Evolutionary conservation across 2,329 filamentous ascomycete genomes (phyloP).

Genomic region (Zasmidium cellare): DNA sequence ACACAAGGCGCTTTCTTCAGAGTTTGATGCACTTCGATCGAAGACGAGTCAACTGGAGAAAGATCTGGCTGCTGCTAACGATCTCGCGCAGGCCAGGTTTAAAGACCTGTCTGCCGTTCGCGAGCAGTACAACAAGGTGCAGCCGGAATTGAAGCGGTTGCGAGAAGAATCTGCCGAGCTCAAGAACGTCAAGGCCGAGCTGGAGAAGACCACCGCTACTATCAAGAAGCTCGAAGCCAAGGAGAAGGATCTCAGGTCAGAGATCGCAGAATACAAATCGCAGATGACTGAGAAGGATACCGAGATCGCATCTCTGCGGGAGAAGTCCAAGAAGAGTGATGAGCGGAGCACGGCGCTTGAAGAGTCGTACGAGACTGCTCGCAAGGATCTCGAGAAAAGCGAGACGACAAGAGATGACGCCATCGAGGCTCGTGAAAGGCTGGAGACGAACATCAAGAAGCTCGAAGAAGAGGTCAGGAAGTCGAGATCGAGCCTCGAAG

Average conservation of each 20-base stretch:
- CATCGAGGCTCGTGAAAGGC: constrained; percentile 70
- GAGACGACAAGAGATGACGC: constrained; percentile 80
- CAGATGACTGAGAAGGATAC: constrained; percentile 71
- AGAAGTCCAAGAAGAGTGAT: constrained; percentile 74
- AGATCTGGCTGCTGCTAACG: constrained; percentile 81
- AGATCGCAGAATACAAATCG: constrained; percentile 69
- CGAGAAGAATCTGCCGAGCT: constrained; percentile 75
- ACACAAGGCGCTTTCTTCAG: constrained; percentile 58
- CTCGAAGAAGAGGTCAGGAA: constrained; percentile 68
- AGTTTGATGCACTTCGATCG: constrained; percentile 70
- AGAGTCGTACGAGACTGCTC: constrained; percentile 71
- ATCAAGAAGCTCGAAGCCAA: constrained; percentile 75
- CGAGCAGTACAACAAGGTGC: constrained; percentile 77
- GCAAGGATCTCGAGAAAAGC: constrained; percentile 73
- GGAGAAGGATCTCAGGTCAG: constrained; percentile 77
- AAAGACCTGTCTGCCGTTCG: constrained; percentile 82
- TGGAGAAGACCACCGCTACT: constrained; percentile 62
- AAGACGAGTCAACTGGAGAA: constrained; percentile 72
- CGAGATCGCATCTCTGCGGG: constrained; percentile 75
- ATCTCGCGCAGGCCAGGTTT: constrained; percentile 82
- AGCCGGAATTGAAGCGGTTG: constrained; percentile 79
- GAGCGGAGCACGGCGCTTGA: constrained; percentile 72
- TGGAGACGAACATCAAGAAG: constrained; percentile 67
- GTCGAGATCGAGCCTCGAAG: constrained; percentile 60
- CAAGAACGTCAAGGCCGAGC: constrained; percentile 72